Base-by-base conservation (phyloP, 306 rosid genomes). In the Arachis stenosperma region DNA sequence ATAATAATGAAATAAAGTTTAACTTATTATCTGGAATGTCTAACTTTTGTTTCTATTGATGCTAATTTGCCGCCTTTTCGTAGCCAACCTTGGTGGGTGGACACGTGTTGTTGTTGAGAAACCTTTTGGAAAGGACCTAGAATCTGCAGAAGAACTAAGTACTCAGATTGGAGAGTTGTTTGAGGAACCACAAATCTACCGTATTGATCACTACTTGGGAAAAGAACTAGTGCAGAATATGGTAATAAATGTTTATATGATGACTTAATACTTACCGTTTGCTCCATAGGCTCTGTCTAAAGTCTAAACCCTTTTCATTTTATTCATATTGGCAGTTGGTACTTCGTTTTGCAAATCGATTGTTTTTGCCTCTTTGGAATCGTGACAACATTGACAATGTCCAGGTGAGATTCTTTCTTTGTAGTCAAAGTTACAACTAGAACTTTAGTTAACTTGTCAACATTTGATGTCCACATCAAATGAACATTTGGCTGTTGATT, bases 201-300 rank as follows among this genome's bases (percentile, higher is more conserved):
- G 96, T 46, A 91, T 91, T 54, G 97, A 91, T 82, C 97, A 91
- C 88, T 91, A 91, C 84, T 46, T 91, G 86, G 97, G 97, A 73
- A 91, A 91, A 82, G 97, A 91, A 71, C 61, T 89, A 77, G 97
- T 91, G 82, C 97, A 91, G 78, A 91, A 91, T 75, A 8, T 91
- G 97, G 97, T 91, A 87, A 65, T 68, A 37, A 66, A 64, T 75
- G 29, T 43, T 12, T 81, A 17, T 11, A 54, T 29, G 54, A 65
- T 52, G 44, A 30, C 68, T 67, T 61, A 14, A 33, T 33, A 33
- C 46, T 42, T 42, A 0, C 64, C 17, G 67, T 71, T 79, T 75
- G 65, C 59, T 73, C 57, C 52, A 37, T 61, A 75, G 76, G 36
- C 33, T 73, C 51, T 59, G 50, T 67, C 78, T 73, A 77, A 75